Percentiles rank a stretch among this genome's conserved stretches.
phyloP scores from a whole-genome alignment of 768 basidiomycete genomes.

The Lentinula lateritia region DNA sequence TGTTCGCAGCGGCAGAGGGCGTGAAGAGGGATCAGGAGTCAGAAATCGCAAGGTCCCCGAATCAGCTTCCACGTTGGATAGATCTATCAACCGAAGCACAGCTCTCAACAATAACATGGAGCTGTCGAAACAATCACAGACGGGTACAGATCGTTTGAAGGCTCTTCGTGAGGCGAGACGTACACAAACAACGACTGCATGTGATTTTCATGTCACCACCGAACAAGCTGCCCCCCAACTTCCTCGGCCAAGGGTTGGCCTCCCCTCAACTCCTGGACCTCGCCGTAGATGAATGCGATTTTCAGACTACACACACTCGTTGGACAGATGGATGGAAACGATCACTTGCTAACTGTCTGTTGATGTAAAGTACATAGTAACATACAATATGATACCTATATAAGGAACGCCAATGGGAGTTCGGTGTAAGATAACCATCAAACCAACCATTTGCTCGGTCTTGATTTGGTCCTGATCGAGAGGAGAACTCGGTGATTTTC shows the following conservation, averaged over 20 bases:
- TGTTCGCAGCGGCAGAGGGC: not conserved
- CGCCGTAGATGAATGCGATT: slow-evolving; percentile 10
- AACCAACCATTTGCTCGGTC: not conserved
- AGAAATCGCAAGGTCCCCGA: not conserved
- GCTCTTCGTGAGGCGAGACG: slow-evolving; percentile 48
- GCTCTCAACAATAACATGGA: not conserved
- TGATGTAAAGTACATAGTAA: not conserved
- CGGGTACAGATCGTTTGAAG: slow-evolving; percentile 41
- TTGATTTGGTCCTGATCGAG: not conserved
- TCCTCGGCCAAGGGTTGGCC: slow-evolving; percentile 22
- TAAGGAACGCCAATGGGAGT: not conserved
- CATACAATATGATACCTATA: not conserved
- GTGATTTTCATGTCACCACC: not conserved
- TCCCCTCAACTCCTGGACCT: slow-evolving; percentile 28
- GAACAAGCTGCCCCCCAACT: not conserved
- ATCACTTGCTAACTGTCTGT: not conserved
- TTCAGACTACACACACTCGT: slow-evolving; percentile 11
- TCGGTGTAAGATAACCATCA: not conserved
- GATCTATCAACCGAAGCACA: not conserved
- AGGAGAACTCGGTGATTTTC: not conserved
- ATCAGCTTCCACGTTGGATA: not conserved
- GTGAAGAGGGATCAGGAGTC: not conserved
- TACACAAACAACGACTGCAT: slow-evolving; percentile 8
- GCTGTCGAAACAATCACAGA: slow-evolving; percentile 12
- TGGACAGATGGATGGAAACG: slow-evolving; percentile 12